These are phyloP conservation scores for Russula sp. DNA, from an alignment of 768 basidiomycete species.

Conservation along the genomic window DNA sequence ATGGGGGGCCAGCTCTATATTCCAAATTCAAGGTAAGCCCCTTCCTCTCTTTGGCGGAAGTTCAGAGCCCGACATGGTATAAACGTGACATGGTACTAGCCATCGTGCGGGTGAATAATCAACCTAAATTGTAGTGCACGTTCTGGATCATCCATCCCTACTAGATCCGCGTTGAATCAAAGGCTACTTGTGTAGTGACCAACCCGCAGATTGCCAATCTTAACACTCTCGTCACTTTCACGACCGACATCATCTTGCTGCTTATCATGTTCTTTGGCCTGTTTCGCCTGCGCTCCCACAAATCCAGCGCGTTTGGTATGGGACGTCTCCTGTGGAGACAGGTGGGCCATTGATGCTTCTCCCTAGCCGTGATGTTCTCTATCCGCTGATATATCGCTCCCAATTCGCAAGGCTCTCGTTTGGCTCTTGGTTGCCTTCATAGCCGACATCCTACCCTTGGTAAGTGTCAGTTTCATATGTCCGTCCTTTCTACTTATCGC, in stretches of 20 bases:
- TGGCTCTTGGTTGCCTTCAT: background rate
- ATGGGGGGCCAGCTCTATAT: background rate
- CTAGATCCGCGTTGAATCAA: background rate
- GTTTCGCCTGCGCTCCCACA: background rate
- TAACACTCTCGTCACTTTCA: background rate
- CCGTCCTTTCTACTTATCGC: background rate
- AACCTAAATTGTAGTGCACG: background rate
- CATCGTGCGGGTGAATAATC: background rate
- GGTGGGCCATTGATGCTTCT: background rate
- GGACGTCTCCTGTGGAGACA: conserved; percentile 7
- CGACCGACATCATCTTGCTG: background rate
- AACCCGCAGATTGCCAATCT: background rate
- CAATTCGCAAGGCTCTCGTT: background rate
- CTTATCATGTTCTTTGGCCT: conserved; percentile 1
- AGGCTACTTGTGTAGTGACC: background rate
- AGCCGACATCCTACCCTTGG: background rate
- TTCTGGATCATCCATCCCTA: background rate
- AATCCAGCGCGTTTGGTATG: background rate
- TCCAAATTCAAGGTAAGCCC: background rate
- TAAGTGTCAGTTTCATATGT: background rate
- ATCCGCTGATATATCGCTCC: background rate
- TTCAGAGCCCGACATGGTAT: background rate
- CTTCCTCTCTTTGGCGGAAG: background rate
- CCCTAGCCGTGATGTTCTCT: background rate
- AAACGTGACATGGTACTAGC: background rate